Conservation (phyloP, 495 filamentous ascomycete genomes). For the Xylaria venustula region DNA sequence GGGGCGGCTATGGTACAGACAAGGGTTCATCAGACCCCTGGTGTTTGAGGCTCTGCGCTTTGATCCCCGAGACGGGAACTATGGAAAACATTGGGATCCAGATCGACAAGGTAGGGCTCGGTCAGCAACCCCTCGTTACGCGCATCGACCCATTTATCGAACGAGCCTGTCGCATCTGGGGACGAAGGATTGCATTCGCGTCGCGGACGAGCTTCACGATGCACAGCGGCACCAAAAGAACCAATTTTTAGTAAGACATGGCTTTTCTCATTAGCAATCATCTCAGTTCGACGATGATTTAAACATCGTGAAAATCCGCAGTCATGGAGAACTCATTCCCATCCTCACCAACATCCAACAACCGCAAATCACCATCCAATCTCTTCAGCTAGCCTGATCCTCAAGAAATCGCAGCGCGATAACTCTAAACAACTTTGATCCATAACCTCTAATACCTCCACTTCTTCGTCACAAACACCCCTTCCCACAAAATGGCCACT, state of each 20-base stretch:
- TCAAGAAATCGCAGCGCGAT: constrained; percentile 10
- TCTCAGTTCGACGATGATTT: neutral
- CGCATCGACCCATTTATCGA: constrained; percentile 31
- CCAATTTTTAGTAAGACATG: neutral
- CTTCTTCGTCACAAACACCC: neutral
- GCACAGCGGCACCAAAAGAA: neutral
- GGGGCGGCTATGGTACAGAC: constrained; percentile 18
- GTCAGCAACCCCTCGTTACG: constrained; percentile 20
- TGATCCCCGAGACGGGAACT: constrained; percentile 21
- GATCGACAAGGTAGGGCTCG: constrained; percentile 10
- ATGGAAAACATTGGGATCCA: constrained; percentile 9
- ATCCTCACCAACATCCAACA: constrained; percentile 24
- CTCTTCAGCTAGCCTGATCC: constrained; percentile 28
- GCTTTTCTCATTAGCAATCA: neutral
- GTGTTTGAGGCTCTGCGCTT: constrained; percentile 33
- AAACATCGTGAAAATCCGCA: constrained; percentile 17
- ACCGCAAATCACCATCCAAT: constrained; percentile 5
- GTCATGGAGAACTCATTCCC: constrained; percentile 4
- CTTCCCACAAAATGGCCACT: constrained; percentile 25
- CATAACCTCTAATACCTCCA: neutral
- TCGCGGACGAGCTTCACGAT: constrained; percentile 18
- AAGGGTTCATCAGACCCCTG: constrained; percentile 25
- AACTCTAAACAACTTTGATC: neutral
- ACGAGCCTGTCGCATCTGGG: constrained; percentile 26
- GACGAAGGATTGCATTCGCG: constrained; percentile 18